A percentile compares a stretch with the other conserved stretches of the same genome.
These are phyloP conservation scores for Plasmopara viticola DNA, from an alignment of 352 stramenopile species.

Conservation along the genomic window DNA sequence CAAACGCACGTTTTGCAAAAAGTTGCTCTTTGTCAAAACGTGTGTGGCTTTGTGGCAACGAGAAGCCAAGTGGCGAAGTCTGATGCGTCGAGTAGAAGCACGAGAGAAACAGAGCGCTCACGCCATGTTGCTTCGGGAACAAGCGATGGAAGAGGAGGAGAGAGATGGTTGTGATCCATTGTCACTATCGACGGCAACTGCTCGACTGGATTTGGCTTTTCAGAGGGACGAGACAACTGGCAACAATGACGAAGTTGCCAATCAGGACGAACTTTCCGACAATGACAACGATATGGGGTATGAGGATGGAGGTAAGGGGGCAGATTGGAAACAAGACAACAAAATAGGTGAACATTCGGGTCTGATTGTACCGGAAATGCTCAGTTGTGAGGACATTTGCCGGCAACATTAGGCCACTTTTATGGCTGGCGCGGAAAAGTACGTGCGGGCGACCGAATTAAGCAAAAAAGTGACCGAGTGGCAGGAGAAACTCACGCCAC, in stretches of 20 bases:
- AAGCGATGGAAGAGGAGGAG: constrained; percentile 63
- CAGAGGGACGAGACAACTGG: constrained; percentile 24
- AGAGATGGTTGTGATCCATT: constrained; percentile 23
- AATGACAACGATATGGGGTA: constrained; percentile 29
- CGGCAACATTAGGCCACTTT: constrained; percentile 71
- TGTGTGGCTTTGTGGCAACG: constrained; percentile 53
- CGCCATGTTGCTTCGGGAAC: constrained; percentile 58
- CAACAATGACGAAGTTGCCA: constrained; percentile 15
- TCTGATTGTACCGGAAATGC: constrained; percentile 5
- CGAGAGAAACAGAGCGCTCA: constrained; percentile 54
- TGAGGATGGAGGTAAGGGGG: constrained; percentile 25
- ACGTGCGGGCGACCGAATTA: constrained; percentile 61
- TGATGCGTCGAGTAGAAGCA: constrained; percentile 41
- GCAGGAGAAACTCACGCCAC: constrained; percentile 65
- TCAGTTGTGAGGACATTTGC: constrained; percentile 70
- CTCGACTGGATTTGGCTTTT: constrained; percentile 37
- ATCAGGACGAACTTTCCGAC: neutral
- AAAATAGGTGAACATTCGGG: constrained; percentile 22
- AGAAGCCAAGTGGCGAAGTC: constrained; percentile 60
- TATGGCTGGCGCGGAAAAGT: constrained; percentile 76
- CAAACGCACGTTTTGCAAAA: constrained; percentile 55
- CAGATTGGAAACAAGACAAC: constrained; percentile 25
- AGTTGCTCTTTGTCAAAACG: constrained; percentile 41
- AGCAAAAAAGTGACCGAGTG: constrained; percentile 69
- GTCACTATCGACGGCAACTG: constrained; percentile 25